phyloP scores from a whole-genome alignment of 208 protist genomes.

The Strigomonas culicis region DNA sequence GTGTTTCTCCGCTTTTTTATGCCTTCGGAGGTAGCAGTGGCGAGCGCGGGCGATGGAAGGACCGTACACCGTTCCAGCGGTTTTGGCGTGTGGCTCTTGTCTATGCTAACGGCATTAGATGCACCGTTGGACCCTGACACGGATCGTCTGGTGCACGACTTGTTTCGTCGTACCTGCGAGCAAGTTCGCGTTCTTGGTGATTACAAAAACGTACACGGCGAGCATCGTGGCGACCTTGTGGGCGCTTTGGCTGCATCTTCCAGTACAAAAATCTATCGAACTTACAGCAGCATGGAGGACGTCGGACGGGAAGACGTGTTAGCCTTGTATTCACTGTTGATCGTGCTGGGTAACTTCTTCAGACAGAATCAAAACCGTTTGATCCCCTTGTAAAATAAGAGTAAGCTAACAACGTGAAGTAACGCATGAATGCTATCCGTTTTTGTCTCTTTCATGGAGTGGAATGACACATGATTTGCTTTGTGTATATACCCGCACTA shows the following conservation, averaged over 20 bases:
- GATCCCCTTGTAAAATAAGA: constrained; percentile 59
- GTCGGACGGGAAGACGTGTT: constrained; percentile 51
- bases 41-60: not conserved
- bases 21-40: constrained; percentile 7
- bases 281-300: constrained; percentile 46
- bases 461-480: no score
- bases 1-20: constrained; percentile 48
- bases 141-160: constrained; percentile 58
- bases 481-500: no score
- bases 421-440: no score
- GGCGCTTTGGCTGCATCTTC: constrained; percentile 12
- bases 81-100: constrained; percentile 68
- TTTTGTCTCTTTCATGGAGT: no score
- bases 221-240: constrained; percentile 43
- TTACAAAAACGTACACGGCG: constrained; percentile 31
- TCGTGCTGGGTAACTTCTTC: constrained; percentile 75
- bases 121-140: constrained; percentile 77
- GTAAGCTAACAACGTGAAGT: no score
- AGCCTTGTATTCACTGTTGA: constrained; percentile 64
- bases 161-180: constrained; percentile 64
- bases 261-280: not conserved
- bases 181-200: constrained; percentile 57
- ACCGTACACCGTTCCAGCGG: constrained; percentile 20
- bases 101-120: constrained; percentile 54
- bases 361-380: constrained; percentile 77